A percentile compares a stretch with the other conserved stretches of the same genome.
phyloP scores from a whole-genome alignment of 129 eudicot genomes.

The Arctium lappa region DNA sequence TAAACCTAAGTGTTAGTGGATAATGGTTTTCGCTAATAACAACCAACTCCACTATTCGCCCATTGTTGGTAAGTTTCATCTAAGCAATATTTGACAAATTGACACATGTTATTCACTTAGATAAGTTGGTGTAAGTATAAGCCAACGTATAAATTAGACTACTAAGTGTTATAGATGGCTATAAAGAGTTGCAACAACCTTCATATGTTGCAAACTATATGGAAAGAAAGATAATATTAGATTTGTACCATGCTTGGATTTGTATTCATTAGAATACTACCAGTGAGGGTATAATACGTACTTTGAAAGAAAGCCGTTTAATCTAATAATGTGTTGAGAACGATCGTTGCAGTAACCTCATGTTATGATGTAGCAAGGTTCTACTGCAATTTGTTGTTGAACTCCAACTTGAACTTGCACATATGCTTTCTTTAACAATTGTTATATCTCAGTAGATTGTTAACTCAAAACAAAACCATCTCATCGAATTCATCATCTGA shows the following conservation, averaged over 20 bases:
- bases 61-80: neutral
- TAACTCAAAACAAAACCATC: neutral
- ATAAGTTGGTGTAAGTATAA: too few species aligned
- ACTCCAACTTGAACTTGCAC: neutral
- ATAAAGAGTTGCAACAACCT: neutral
- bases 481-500: too few species aligned
- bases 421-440: neutral
- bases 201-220: neutral
- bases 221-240: neutral
- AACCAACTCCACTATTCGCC: neutral
- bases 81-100: too few species aligned
- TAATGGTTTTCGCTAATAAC: neutral
- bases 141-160: neutral
- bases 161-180: neutral
- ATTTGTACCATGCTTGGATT: neutral
- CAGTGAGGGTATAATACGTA: neutral
- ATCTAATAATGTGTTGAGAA: too few species aligned
- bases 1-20: neutral
- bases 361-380: neutral
- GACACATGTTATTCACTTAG: too few species aligned
- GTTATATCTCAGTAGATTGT: neutral
- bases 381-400: neutral
- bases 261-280: neutral
- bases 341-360: too few species aligned
- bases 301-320: neutral